phyloP scores from a whole-genome alignment of 441 rosid species.

The Populus trichocarpa region DNA sequence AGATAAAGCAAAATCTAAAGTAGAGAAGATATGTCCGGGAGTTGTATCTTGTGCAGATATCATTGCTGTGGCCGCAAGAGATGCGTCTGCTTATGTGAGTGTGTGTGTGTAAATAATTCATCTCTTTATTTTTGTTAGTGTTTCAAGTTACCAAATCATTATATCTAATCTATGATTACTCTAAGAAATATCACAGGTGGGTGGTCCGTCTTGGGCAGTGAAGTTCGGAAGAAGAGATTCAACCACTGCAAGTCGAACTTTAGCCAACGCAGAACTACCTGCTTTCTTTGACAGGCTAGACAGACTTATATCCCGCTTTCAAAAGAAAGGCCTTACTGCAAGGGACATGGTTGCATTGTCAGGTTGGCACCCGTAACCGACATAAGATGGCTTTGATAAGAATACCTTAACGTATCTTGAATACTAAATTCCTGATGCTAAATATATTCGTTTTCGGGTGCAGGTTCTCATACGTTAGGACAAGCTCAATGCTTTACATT shows the following conservation, averaged over 20 bases:
- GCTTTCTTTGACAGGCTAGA: neutral
- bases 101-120: neutral
- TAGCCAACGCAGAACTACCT: conserved; percentile 43
- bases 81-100: conserved; percentile 53
- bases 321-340: conserved; percentile 38
- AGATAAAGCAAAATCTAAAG: conserved; percentile 39
- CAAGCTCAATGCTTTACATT: conserved; percentile 54
- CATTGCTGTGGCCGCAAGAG: conserved; percentile 54
- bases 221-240: conserved; percentile 61
- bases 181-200: conserved; percentile 11
- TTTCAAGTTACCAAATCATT: neutral
- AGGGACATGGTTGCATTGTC: conserved; percentile 56
- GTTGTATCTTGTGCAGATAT: conserved; percentile 66
- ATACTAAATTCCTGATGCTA: neutral
- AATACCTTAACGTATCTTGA: no score
- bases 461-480: conserved; percentile 58
- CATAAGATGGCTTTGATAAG: neutral
- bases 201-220: conserved; percentile 53
- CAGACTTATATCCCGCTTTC: conserved; percentile 13
- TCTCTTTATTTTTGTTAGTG: neutral
- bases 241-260: conserved; percentile 29
- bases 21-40: conserved; percentile 51
- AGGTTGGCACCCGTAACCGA: neutral
- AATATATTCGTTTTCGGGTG: neutral
- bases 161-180: no score